A percentile compares a stretch with the other conserved stretches of the same genome.
phyloP scores from a whole-genome alignment of 2,329 filamentous ascomycete genomes.

The Diaporthe nobilis region DNA sequence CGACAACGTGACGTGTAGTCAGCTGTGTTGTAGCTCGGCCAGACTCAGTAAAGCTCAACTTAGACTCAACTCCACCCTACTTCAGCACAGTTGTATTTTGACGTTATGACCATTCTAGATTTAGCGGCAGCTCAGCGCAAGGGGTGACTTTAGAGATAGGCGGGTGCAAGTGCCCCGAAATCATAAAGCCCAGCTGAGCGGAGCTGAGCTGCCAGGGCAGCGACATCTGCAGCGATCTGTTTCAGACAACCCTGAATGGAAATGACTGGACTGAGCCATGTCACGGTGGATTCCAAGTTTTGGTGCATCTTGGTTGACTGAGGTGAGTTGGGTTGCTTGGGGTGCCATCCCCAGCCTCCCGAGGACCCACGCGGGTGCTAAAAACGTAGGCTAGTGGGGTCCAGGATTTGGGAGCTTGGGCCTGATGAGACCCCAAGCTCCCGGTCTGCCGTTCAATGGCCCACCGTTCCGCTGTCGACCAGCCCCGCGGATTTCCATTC shows the following conservation, averaged over 20 bases:
- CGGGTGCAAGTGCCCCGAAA: background rate
- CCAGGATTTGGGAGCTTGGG: constrained; percentile 30
- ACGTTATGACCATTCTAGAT: too few species aligned
- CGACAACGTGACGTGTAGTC: too few species aligned
- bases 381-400: constrained; percentile 27
- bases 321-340: background rate
- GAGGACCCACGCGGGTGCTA: constrained; percentile 22
- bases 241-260: background rate
- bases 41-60: too few species aligned
- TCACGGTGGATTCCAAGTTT: constrained; percentile 26
- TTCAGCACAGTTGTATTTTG: too few species aligned
- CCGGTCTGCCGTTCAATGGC: background rate
- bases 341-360: constrained; percentile 31
- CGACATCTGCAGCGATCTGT: background rate
- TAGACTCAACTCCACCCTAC: too few species aligned
- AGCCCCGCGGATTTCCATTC: constrained; percentile 30
- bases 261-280: background rate
- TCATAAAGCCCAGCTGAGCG: background rate
- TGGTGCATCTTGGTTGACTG: background rate
- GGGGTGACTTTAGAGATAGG: too few species aligned
- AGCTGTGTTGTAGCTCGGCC: too few species aligned
- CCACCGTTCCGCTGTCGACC: constrained; percentile 19
- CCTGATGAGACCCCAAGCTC: constrained; percentile 18
- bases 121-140: too few species aligned
- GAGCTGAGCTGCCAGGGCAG: constrained; percentile 7